Evolutionary conservation across 1,284 basidiomycete genomes (phyloP), one percentile per base, ranked within the genome.

Genomic region (Marasmius oreades): DNA sequence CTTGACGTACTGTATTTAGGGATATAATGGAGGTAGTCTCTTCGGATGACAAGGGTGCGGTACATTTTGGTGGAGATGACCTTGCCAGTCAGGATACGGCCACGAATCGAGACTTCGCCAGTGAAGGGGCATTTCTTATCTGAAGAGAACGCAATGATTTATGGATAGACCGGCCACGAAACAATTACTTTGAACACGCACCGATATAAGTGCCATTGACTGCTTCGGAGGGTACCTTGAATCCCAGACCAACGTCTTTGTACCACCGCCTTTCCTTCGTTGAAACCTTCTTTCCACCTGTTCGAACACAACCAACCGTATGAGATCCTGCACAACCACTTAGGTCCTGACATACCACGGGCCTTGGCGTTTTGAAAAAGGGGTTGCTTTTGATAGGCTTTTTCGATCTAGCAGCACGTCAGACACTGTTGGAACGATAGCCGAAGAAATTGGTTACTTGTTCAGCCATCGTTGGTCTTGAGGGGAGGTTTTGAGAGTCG

Each of bases 91-190:
- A 99, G 80, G 78, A 99, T 98, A 72, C 97, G 96, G 62, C 97
- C 97, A 75, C 97, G 96, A 76, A 99, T 99, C 58, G 97, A 98
- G 68, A 98, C 81, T 64, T 93, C 81, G 64, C 95, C 92, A 66
- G 93, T 95, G 84, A 96, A 98, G 51, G 95, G 95, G 82, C 95
- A 99, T 81, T 99, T 99, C 84, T 99, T 99, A 87, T 99, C 96
- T 94, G 64, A 43, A 18, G 18, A 4, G 14, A 24, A 45, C n/a
- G 50, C 31, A 46, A 24, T 20, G 18, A 43, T 5, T 26, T 20
- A 22, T 33, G 23, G n/a, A 22, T 37, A 33, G 26, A 31, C 33
- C 24, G 28, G 10, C 28, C 22, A 31, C 12, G 55, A 51, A 5
- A 42, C 28, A 1, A 47, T 51, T 14, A 42, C 3, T 51, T 18